These are phyloP conservation scores for Cyclostephanos invisitatus DNA, from an alignment of 108 stramenopile species.

Conservation along the genomic window DNA sequence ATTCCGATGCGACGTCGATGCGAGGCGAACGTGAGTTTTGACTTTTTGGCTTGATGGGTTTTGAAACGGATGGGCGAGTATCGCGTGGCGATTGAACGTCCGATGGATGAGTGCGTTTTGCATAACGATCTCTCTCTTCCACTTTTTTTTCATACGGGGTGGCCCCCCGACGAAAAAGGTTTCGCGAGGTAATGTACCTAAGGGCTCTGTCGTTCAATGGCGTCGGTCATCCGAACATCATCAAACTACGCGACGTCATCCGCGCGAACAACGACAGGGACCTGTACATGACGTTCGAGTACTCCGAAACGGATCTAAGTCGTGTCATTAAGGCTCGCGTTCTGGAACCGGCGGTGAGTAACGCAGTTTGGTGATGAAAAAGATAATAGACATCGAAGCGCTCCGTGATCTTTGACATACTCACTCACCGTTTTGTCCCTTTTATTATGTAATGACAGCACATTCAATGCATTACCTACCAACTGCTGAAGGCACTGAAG, in stretches of 20 bases:
- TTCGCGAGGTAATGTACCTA: constrained; percentile 85
- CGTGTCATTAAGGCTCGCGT: constrained; percentile 85
- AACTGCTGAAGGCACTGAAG: constrained; percentile 82
- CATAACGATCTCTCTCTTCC: no score
- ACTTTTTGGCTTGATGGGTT: no score
- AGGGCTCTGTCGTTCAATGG: constrained; percentile 33
- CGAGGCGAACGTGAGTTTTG: constrained; percentile 67
- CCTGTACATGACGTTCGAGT: constrained; percentile 87
- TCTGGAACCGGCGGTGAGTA: constrained; percentile 35
- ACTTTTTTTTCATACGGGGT: no score
- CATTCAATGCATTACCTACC: constrained; percentile 84
- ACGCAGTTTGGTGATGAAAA: neutral
- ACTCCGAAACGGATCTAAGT: constrained; percentile 84
- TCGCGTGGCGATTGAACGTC: no score
- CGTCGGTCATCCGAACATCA: constrained; percentile 81
- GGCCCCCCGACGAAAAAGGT: neutral
- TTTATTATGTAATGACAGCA: constrained; percentile 35
- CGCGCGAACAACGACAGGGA: constrained; percentile 84
- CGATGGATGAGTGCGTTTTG: neutral
- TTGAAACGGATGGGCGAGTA: no score
- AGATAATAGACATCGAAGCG: neutral
- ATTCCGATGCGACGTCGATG: constrained; percentile 74
- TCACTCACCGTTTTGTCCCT: neutral
- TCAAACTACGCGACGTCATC: constrained; percentile 71
- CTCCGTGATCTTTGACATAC: neutral